These are phyloP conservation scores for Penicillium palitans DNA, from an alignment of 2,329 filamentous ascomycete species.

Conservation along the genomic window DNA sequence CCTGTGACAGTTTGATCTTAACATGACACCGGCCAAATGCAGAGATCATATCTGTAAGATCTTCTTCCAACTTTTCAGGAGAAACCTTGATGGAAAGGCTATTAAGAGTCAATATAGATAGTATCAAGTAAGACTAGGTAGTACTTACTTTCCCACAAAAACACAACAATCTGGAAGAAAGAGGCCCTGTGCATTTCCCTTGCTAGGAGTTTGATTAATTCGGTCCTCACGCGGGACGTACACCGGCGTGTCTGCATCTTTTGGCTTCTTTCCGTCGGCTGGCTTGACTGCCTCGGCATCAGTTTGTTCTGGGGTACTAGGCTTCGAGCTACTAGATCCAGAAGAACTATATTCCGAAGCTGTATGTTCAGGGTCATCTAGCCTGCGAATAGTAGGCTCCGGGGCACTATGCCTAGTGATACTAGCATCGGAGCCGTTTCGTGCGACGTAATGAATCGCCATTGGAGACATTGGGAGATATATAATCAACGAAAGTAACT, in stretches of 20 bases:
- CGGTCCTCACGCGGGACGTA: conserved; percentile 28
- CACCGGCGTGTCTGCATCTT: conserved; percentile 7
- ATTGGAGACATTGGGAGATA: not conserved
- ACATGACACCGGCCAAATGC: conserved; percentile 37
- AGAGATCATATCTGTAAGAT: conserved; percentile 34
- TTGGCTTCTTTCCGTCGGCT: not conserved
- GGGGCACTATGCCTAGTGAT: not conserved
- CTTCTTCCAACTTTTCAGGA: conserved; percentile 30
- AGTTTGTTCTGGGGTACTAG: conserved; percentile 6
- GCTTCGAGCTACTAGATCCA: not conserved
- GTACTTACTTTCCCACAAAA: conserved; percentile 43
- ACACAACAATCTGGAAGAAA: conserved; percentile 39
- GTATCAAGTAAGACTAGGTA: not conserved
- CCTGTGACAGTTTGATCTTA: conserved; percentile 31
- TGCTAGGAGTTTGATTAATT: conserved; percentile 27
- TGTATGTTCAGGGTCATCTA: not conserved
- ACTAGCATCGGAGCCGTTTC: not conserved
- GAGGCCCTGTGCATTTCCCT: conserved; percentile 39
- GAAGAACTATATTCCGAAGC: not conserved
- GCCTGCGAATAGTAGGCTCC: not conserved
- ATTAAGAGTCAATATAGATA: conserved; percentile 10
- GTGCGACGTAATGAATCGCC: conserved; percentile 1
- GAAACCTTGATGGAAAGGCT: conserved; percentile 31
- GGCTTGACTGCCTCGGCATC: not conserved
- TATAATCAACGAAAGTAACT: not conserved